Base-by-base conservation (phyloP, 1,139 yeast species). In the Zhuliangozyma blackwelliae region DNA sequence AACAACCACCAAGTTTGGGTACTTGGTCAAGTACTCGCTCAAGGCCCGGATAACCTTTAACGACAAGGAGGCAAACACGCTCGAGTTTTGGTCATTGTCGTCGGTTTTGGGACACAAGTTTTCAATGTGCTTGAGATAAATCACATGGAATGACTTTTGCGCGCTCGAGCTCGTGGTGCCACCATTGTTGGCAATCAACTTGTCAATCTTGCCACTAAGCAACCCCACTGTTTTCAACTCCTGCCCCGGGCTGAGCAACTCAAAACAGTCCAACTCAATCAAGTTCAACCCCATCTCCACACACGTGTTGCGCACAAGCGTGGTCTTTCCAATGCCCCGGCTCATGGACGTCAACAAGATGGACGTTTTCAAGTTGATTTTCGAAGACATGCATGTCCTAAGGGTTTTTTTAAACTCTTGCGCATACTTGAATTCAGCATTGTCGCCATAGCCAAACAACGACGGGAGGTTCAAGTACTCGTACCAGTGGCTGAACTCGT, bases 221-320 rank as follows among this genome's bases (percentile, higher is more conserved):
- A 77, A 62, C 0, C 96, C 98, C 25, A 92, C 66, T 0, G 94
- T 85, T 53, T 88, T 89, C 33, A 80, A 64, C 41, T 87, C 95
- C 26, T 86, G 79, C 2, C 90, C 89, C 1, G 79, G 75, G 40
- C 77, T 74, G 7, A 80, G 60, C n/a, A 75, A 57, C 22, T 72
- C 79, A 47, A 77, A 72, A 31, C 89, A 81, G 48, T 89, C 95
- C 11, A 92, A 60, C 36, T 79, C 86, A 31, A 84, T 64, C 10
- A 84, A 59, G 47, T 86, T 85, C 19, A 82, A 59, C 0, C 97
- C 96, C 37, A 82, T 55, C 28, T 75, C 75, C 7, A 66, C 58
- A 0, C 85, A 71, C 2, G 80, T 52, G 40, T 77, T 75, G 38
- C 74, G 60, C 0, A 87, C 75, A 27, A 85, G 54, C 0, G 82